A percentile compares a stretch with the other conserved stretches of the same genome.
Conservation (phyloP, 1,284 basidiomycete species). For the Mixia osmundae region DNA sequence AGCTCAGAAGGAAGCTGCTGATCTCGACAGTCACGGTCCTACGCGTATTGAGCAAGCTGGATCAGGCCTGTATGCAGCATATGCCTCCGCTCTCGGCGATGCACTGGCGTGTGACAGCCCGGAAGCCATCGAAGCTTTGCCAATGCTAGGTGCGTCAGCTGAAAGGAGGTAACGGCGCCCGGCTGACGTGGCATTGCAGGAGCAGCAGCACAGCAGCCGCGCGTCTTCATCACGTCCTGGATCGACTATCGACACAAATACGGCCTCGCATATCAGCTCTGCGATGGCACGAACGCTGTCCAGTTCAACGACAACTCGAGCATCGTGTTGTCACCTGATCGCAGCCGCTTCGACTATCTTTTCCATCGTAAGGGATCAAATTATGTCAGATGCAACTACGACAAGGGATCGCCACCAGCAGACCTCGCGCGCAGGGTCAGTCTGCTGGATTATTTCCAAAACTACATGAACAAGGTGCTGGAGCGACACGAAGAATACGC, state of each 20-base stretch:
- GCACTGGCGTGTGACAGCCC: too few species aligned
- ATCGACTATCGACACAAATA: conserved; percentile 97
- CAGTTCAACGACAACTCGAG: conserved; percentile 89
- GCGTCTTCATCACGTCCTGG: conserved; percentile 87
- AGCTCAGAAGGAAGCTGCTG: too few species aligned
- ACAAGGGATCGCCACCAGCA: conserved; percentile 16
- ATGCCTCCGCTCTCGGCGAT: too few species aligned
- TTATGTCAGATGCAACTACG: conserved; percentile 22
- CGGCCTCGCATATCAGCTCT: conserved; percentile 90
- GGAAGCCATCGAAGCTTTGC: too few species aligned
- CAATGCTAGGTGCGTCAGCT: too few species aligned
- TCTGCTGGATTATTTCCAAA: conserved; percentile 72
- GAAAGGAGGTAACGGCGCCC: background rate
- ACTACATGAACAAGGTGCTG: conserved; percentile 69
- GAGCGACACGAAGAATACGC: conserved; percentile 59
- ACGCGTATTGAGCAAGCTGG: too few species aligned
- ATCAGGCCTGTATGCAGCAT: too few species aligned
- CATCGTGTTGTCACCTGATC: conserved; percentile 58
- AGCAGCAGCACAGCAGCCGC: conserved; percentile 36
- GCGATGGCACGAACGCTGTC: conserved; percentile 79
- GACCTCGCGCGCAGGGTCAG: conserved; percentile 70
- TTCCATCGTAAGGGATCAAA: conserved; percentile 15
- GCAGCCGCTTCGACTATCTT: conserved; percentile 63
- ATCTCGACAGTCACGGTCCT: too few species aligned
- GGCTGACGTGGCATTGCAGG: conserved; percentile 4